Base-by-base conservation (phyloP, 179 eudicot genomes). In the Carnegiea gigantea region DNA sequence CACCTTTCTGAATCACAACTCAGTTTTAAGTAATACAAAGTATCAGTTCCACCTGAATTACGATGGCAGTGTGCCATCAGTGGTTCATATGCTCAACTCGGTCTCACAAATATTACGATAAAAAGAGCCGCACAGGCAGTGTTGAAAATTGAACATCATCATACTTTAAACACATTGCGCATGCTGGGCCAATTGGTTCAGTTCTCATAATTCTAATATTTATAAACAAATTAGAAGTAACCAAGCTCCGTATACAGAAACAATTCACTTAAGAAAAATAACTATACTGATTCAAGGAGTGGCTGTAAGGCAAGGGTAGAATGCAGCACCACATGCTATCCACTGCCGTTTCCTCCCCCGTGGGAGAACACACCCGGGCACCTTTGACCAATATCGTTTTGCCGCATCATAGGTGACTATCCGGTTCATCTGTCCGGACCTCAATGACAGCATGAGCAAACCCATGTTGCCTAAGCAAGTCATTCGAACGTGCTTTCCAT, bases 401-500 rank as follows among this genome's bases (percentile, higher is more conserved):
- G 85, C 76, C 78, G 91, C 77, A 59, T 93, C 88, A 74, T 93
- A 95, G 1, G 90, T 91, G 73, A 95, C 94, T 46, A 95, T 80
- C 33, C 94, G 90, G 80, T 92, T 90, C 94, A 89, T 90, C 81
- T 90, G 93, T 57, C 91, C 89, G 21, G 97, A 92, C 85, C 92
- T 89, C 78, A 95, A 83, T 9, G 97, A 93, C 85, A 95, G 82
- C 98, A 93, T 91, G 82, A 95, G 89, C 91, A 95, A 83, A 44
- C 91, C 93, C 73, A 85, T 90, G 89, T 95, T 95, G 85, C 99
- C 98, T 85, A 95, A 90, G 84, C 99, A 95, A 79, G 88, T 90
- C 99, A 94, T 93, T 76, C 90, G 79, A 17, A 90, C 89, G 90
- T 89, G 95, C 98, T 92, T 92, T 77, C 98, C 99, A 26, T 95